phyloP scores from a whole-genome alignment of 164 flowering plant genomes.

The Houttuynia cordata region DNA sequence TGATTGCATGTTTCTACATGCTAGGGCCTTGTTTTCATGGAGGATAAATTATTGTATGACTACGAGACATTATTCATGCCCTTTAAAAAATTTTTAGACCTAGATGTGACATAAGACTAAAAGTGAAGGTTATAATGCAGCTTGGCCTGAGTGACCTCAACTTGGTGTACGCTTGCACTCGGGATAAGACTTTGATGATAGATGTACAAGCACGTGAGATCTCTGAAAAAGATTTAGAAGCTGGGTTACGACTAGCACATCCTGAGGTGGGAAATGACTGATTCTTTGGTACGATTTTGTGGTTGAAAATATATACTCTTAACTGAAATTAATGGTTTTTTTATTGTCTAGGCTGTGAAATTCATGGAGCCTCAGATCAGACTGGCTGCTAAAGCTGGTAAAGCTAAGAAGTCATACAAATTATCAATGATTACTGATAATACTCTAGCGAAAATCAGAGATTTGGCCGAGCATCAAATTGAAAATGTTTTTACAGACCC shows the following conservation, averaged over 20 bases:
- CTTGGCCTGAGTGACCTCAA: slow-evolving; percentile 85
- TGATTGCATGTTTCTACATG: too few species aligned
- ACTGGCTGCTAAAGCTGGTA: slow-evolving; percentile 85
- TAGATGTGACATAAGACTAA: background rate
- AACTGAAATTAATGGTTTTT: slow-evolving; percentile 3
- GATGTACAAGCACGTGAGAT: slow-evolving; percentile 94
- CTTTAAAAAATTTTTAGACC: too few species aligned
- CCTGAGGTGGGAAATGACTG: slow-evolving; percentile 47
- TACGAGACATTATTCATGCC: background rate
- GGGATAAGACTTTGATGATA: slow-evolving; percentile 88
- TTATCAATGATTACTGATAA: slow-evolving; percentile 57
- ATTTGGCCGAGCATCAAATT: slow-evolving; percentile 54
- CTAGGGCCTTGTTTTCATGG: too few species aligned
- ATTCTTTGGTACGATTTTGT: background rate
- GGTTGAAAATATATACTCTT: background rate
- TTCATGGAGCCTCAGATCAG: slow-evolving; percentile 83
- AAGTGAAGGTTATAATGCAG: slow-evolving; percentile 29
- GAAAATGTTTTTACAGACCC: slow-evolving; percentile 88
- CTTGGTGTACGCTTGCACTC: slow-evolving; percentile 91
- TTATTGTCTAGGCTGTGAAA: slow-evolving; percentile 64
- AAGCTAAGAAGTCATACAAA: slow-evolving; percentile 65
- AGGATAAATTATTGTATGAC: background rate
- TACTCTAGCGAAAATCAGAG: slow-evolving; percentile 56
- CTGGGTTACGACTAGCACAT: slow-evolving; percentile 78
- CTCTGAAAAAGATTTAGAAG: slow-evolving; percentile 80